Percentiles rank a stretch among this genome's conserved stretches.
These are phyloP conservation scores for Naganishia antarctica DNA, from an alignment of 768 basidiomycete genomes.

Conservation along the genomic window DNA sequence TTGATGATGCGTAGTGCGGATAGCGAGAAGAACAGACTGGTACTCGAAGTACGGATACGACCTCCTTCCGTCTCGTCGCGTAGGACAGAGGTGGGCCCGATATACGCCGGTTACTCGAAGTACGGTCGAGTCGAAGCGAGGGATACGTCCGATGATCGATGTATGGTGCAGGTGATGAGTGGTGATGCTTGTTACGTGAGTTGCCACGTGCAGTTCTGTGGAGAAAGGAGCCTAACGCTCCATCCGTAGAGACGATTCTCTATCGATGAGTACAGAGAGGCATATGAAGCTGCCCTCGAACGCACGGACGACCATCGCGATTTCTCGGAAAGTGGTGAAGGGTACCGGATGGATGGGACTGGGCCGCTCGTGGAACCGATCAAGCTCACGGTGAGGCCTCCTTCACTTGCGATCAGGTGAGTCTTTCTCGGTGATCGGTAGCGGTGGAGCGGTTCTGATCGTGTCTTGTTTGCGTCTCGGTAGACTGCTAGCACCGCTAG, in stretches of 20 bases:
- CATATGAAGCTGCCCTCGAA: background rate
- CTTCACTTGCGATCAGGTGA: conserved; percentile 1
- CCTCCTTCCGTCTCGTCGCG: background rate
- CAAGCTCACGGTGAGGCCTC: background rate
- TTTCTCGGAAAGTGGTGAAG: background rate
- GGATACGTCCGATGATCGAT: background rate
- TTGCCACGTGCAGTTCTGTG: background rate
- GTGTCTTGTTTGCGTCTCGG: too few species aligned
- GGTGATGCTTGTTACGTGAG: background rate
- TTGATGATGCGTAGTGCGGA: background rate
- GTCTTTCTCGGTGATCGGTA: background rate
- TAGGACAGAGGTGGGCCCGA: too few species aligned
- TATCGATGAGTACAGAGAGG: background rate
- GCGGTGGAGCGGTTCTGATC: background rate
- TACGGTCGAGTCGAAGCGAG: background rate
- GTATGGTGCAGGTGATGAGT: background rate
- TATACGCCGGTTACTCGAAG: background rate
- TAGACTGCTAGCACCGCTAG: background rate
- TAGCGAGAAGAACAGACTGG: background rate
- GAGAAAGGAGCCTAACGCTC: background rate
- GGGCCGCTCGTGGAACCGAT: background rate
- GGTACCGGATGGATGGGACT: background rate
- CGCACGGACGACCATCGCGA: background rate
- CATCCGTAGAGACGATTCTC: background rate
- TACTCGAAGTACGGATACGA: background rate